Evolutionary conservation across 257 asterid genomes (phyloP).

Genomic region (Penstemon eatonii): DNA sequence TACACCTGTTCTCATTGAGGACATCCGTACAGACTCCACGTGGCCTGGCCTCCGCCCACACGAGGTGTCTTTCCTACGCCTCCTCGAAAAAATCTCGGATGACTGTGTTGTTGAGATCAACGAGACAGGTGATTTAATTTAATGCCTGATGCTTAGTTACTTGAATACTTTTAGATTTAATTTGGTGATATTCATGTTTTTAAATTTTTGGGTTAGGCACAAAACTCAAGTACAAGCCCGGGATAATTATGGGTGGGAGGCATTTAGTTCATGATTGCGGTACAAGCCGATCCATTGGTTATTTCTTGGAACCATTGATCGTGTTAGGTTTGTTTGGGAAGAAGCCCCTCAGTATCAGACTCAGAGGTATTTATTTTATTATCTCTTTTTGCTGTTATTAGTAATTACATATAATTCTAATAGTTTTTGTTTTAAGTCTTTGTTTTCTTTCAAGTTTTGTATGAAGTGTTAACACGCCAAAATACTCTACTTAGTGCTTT

Average conservation of each 20-base stretch:
- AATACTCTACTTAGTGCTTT: neutral
- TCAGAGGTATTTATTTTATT: slow-evolving; percentile 49
- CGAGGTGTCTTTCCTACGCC: slow-evolving; percentile 79
- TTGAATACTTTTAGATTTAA: neutral
- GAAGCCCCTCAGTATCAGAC: slow-evolving; percentile 68
- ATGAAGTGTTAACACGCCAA: neutral
- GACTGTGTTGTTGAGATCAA: slow-evolving; percentile 73
- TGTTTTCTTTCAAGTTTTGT: neutral
- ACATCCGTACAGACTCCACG: slow-evolving; percentile 70
- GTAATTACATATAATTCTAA: neutral
- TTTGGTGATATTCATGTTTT: neutral
- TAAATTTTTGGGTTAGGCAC: slow-evolving; percentile 53
- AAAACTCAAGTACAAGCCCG: slow-evolving; percentile 82
- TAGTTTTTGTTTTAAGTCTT: neutral
- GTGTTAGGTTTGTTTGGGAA: slow-evolving; percentile 82
- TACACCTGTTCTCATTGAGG: slow-evolving; percentile 70
- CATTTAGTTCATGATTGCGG: slow-evolving; percentile 76
- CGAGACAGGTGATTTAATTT: slow-evolving; percentile 57
- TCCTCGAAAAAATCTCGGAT: slow-evolving; percentile 70
- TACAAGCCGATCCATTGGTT: slow-evolving; percentile 65
- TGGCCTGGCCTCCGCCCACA: slow-evolving; percentile 77
- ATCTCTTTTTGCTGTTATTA: neutral
- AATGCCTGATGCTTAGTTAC: neutral
- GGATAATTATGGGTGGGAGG: slow-evolving; percentile 84
- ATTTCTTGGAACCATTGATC: slow-evolving; percentile 80